Evolutionary conservation across 2,329 filamentous ascomycete genomes (phyloP), one percentile per base, ranked within the genome.

Genomic region (Mariannaea elegans): DNA sequence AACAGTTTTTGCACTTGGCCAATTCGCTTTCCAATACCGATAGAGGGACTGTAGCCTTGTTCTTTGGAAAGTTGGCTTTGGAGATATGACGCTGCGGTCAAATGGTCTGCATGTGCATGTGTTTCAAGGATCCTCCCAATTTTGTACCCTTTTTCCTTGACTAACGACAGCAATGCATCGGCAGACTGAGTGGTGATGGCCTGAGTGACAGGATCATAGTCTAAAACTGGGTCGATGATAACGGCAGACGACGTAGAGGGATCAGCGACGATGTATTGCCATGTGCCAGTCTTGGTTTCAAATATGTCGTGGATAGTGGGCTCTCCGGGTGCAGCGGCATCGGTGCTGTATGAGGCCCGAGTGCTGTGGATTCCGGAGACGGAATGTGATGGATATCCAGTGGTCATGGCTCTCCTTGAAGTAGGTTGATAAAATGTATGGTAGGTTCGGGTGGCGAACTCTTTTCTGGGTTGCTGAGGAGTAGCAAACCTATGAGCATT

Each of bases 191-290:
- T 89, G 6, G 72, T 77, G 58, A 89, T 78, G 2, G 63, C 61
- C 38, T 72, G 68, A 1, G 65, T 76, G 18, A 65, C 51, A 0
- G 78, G 77, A 44, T 87, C 80, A 60, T 81, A 88, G 69, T 89
- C 81, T 3, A 90, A 69, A 0, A 90, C 87, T 0, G 87, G 77
- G 65, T 90, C 87, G 64, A 90, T 88, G 50, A 90, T 84, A 56
- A 80, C 82, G 1, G 85, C 83, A 0, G 66, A 68, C 2, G 65
- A 69, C 0, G 83, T 85, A 0, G 68, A 57, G 0, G 84, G 80
- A 60, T 89, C 86, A 0, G 80, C 82, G 1, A 90, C 81, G 0
- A 89, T 64, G 61, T 87, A 88, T 67, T 89, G 87, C 82, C 83
- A 88, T 10, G 85, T 86, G 9, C 77, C 78, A 0, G 87, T 81